A percentile compares a stretch with the other conserved stretches of the same genome.
phyloP scores from a whole-genome alignment of 176 grass and related monocot genomes.

The Aegilops sharonensis region DNA sequence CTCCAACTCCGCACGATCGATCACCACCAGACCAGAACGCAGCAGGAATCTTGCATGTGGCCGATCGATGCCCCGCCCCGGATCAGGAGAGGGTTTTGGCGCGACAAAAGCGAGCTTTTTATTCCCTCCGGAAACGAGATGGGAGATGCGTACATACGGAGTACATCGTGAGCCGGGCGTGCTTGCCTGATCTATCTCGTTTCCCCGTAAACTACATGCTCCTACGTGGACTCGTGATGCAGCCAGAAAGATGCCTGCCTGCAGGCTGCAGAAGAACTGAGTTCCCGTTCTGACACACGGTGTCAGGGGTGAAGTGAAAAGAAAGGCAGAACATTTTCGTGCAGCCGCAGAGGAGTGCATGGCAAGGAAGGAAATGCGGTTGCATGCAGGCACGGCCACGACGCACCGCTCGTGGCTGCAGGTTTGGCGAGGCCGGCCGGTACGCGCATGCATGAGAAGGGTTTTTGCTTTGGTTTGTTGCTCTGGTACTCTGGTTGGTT shows the following conservation, averaged over 20 bases:
- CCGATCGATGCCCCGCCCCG: background rate
- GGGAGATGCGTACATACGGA: no score
- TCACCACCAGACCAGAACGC: background rate
- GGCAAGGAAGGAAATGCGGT: background rate
- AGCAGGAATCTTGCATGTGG: constrained; percentile 35
- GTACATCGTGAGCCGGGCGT: background rate
- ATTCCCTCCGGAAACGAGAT: background rate
- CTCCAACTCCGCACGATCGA: background rate
- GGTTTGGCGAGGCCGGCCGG: background rate
- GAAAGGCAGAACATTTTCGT: background rate
- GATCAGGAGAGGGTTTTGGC: background rate
- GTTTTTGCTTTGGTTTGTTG: background rate
- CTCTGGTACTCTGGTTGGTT: background rate
- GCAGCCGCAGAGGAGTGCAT: background rate
- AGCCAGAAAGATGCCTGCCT: background rate
- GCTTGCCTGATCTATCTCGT: background rate
- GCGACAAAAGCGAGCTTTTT: constrained; percentile 2
- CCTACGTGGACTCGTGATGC: background rate
- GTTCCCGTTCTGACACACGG: background rate
- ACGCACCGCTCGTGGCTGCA: background rate
- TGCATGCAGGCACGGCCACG: background rate
- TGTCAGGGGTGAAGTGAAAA: background rate
- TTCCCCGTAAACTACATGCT: no score
- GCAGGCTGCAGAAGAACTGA: background rate
- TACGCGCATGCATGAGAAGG: background rate